Percentiles rank a stretch among this genome's conserved stretches.
Evolutionary conservation across 257 asterid species (phyloP).

Genomic region (Paraleonurus japonicus): DNA sequence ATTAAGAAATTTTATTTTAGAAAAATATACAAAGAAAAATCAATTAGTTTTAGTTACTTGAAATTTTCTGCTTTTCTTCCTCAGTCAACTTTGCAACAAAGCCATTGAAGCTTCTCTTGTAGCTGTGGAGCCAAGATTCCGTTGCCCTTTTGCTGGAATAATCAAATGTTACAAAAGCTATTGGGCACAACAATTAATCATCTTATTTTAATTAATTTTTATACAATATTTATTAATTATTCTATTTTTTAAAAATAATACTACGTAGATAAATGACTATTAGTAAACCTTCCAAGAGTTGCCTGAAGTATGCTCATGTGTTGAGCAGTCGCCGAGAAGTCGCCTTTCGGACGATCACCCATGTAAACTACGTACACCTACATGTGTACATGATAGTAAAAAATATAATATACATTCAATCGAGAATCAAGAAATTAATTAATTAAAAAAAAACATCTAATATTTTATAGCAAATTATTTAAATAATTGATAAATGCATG

Average conservation of each 20-base stretch:
- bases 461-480: too few relatives aligned
- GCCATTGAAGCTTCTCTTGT: constrained; percentile 66
- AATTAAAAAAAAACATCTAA: background rate
- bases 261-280: too few relatives aligned
- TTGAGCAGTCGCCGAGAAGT: constrained; percentile 31
- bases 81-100: constrained; percentile 53
- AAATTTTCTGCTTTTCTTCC: constrained; percentile 43
- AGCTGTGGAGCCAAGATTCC: constrained; percentile 43
- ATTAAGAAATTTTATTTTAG: background rate
- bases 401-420: background rate
- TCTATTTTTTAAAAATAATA: too few relatives aligned
- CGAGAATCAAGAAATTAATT: background rate
- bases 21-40: background rate
- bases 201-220: background rate
- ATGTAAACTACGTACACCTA: constrained; percentile 60
- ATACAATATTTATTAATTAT: background rate
- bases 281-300: background rate
- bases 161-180: background rate
- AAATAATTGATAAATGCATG: background rate
- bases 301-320: constrained; percentile 53
- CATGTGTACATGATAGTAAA: background rate
- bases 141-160: constrained; percentile 39
- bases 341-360: constrained; percentile 52
- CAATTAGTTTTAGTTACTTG: constrained; percentile 25
- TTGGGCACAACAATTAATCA: too few relatives aligned